Conservation (phyloP, 345 rosid species). For the Populus deltoides region DNA sequence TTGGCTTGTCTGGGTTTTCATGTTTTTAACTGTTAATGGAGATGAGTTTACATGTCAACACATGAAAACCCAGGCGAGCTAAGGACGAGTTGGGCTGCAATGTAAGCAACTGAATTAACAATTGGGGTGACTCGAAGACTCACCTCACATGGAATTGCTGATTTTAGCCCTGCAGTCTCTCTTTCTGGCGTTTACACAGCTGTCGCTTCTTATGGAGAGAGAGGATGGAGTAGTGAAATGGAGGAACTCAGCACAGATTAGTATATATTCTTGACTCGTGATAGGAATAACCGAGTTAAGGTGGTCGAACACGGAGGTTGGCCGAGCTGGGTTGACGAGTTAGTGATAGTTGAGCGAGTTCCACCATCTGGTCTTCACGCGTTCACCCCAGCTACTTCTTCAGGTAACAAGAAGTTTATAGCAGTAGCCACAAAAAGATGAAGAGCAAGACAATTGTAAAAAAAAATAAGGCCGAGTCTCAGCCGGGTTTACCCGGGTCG, state of each 20-base stretch:
- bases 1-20: too few species aligned
- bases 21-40: too few species aligned
- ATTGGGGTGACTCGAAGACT: constrained; percentile 65
- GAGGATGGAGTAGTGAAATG: constrained; percentile 76
- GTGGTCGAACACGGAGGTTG: constrained; percentile 72
- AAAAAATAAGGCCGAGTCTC: too few species aligned
- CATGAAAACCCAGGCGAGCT: constrained; percentile 66
- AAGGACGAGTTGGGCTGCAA: constrained; percentile 73
- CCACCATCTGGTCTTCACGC: too few species aligned
- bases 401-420: too few species aligned
- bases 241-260: constrained; percentile 73
- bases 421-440: too few species aligned
- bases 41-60: constrained; percentile 67
- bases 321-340: too few species aligned
- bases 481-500: too few species aligned
- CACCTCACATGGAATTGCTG: constrained; percentile 64
- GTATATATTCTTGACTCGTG: constrained; percentile 67
- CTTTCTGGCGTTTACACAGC: constrained; percentile 72
- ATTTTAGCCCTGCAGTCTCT: constrained; percentile 82
- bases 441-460: too few species aligned
- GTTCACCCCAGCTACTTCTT: too few species aligned
- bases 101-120: constrained; percentile 59
- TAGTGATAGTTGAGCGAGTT: too few species aligned
- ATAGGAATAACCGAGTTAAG: constrained; percentile 68
- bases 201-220: constrained; percentile 69